Conservation (phyloP, 768 basidiomycete genomes). For the Lactarius indigo region DNA sequence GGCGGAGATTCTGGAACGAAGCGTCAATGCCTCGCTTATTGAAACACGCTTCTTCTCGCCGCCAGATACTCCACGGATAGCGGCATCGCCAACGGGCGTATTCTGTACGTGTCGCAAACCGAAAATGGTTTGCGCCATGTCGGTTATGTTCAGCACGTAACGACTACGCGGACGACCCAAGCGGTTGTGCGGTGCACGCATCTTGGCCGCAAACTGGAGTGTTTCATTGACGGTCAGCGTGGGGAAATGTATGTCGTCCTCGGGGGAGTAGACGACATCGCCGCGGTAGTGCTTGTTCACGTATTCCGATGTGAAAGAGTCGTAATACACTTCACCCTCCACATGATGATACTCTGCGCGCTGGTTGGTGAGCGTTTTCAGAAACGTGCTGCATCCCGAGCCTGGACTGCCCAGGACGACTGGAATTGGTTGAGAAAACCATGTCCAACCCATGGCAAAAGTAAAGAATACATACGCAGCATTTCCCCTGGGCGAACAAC, state of each 20-base stretch:
- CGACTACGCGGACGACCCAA: conserved; percentile 42
- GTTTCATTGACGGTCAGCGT: conserved; percentile 79
- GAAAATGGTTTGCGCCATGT: conserved; percentile 63
- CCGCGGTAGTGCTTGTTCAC: conserved; percentile 67
- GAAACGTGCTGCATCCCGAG: conserved; percentile 79
- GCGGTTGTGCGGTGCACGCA: conserved; percentile 60
- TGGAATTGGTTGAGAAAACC: conserved; percentile 28
- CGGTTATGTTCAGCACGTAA: conserved; percentile 43
- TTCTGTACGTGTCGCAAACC: conserved; percentile 69
- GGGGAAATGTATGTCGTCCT: conserved; percentile 85
- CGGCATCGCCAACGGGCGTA: conserved; percentile 75
- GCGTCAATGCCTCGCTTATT: conserved; percentile 68
- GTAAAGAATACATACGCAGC: conserved; percentile 49
- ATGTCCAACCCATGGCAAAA: not conserved
- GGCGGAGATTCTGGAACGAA: conserved; percentile 55
- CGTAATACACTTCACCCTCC: conserved; percentile 70
- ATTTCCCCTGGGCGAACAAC: conserved; percentile 61
- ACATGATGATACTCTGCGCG: conserved; percentile 64
- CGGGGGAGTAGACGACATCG: conserved; percentile 76
- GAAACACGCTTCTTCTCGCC: conserved; percentile 79
- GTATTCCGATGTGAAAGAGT: conserved; percentile 64
- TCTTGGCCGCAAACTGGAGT: conserved; percentile 62
- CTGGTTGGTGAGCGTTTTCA: conserved; percentile 79
- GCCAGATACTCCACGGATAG: conserved; percentile 69
- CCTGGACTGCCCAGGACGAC: conserved; percentile 86